Conservation (phyloP, 225 moss, liverwort and hornwort genomes). For the Antitrichia curtipendula region DNA sequence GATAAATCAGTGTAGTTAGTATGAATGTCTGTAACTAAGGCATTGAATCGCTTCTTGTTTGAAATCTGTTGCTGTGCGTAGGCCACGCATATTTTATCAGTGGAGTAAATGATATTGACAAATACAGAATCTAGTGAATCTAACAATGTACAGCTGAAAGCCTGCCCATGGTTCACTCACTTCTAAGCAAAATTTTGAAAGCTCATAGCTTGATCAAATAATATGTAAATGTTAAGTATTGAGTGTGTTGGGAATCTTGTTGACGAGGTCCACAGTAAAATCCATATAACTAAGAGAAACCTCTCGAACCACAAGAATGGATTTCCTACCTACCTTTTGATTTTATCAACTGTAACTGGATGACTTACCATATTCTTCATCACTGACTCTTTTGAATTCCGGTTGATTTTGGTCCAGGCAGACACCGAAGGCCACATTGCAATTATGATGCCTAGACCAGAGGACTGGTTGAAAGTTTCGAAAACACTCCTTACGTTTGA, state of each 20-base stretch:
- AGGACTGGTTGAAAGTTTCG: slow-evolving; percentile 84
- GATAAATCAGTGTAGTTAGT: not conserved
- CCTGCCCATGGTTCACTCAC: not conserved
- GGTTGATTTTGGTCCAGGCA: slow-evolving; percentile 28
- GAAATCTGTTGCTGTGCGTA: not conserved
- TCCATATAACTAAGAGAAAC: not conserved
- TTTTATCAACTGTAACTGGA: not conserved
- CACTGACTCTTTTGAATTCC: not conserved
- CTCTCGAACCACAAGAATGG: not conserved
- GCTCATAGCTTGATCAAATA: not conserved
- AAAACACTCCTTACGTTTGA: slow-evolving; percentile 57
- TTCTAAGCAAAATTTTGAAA: not conserved
- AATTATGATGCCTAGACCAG: slow-evolving; percentile 93
- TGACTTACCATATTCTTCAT: not conserved
- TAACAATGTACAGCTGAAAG: not conserved
- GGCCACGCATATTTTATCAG: not conserved
- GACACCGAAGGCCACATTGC: slow-evolving; percentile 83
- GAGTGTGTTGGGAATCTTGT: not conserved
- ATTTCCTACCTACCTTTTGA: not conserved
- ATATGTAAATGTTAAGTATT: not conserved
- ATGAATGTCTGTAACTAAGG: not conserved
- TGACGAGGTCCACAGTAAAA: not conserved
- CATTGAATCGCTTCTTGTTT: not conserved
- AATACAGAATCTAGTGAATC: not conserved
- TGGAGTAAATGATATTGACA: not conserved